Evolutionary conservation across 805 yeast species (phyloP), one percentile per base, ranked within the genome.

Genomic region (Cyberlindnera mrakii): DNA sequence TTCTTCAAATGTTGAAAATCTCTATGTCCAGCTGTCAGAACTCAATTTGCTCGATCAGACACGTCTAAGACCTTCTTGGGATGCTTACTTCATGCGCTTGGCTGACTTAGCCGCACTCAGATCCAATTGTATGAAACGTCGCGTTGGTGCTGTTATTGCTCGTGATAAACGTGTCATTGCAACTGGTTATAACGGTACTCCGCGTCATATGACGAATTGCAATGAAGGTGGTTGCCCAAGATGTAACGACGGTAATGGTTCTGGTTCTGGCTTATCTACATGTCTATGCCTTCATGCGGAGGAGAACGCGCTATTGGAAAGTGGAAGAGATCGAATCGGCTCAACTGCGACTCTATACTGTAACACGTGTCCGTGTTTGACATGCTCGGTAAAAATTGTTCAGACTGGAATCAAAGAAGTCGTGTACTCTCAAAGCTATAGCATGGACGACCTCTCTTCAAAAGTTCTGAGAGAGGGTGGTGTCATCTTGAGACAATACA

Each of bases 181-280:
- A 3, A 93, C 99, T 0, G 99, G 99, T 0, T 93, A 93, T 64
- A 93, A 93, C 57, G 99, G 99, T 2, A 93, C 99, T 0, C 98
- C 99, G 10, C 73, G 96, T 34, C 86, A 89, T 46, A 65, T 88
- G 54, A 68, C 71, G 20, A 93, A 93, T 55, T 93, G 99, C 65
- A 90, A 87, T 57, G 91, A 88, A 54, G 99, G 99, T 18, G 99
- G 99, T 1, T 93, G 99, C 63, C 64, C 77, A 5, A 69, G 99
- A 33, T 93, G 99, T 62, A 93, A 93, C 56, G 66, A 74, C 20
- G 90, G 84, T 7, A 71, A 71, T 41, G 66, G 67, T 3, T 63
- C 74, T 3, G 95, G 96, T 3, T 71, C 77, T 3, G 78, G 74
- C 1, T 66, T 91, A 32, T 74, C 83, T 4, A 88, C 97, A 0